Base-by-base conservation (phyloP, 176 grass and related monocot species). In the Tillandsia fasciculata region DNA sequence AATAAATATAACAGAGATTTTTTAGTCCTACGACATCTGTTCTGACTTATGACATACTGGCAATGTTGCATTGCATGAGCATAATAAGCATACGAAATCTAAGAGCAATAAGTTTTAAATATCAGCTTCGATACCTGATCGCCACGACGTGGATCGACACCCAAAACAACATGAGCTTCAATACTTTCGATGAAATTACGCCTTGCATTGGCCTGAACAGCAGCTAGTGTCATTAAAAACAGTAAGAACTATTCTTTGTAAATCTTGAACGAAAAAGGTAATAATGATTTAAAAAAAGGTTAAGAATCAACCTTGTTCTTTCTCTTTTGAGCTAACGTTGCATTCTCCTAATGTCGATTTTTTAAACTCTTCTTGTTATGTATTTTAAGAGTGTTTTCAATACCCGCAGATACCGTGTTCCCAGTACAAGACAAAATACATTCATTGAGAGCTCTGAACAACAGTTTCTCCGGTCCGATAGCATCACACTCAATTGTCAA, bases 141-240 rank as follows among this genome's bases (percentile, higher is more conserved):
- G 65, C 94, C 86, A 77, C 89, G 90, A 59, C 86, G 89, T 79
- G 94, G 94, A 86, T 93, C 89, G 68, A 97, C 94, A 74, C 94
- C 94, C 79, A 97, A 74, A 77, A 85, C 90, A 27, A 93, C 94
- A 82, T 97, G 94, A 75, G 94, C 94, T 83, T 97, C 94, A 78
- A 97, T 56, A 18, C 89, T 97, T 85, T 93, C 94, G 10, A 76
- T 11, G 20, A 97, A 97, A 74, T 79, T 85, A 23, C 89, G 63
- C 72, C 85, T 93, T 76, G 86, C 79, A 79, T 81, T 90, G 53
- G 70, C 78, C 94, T 97, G 74, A 64, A 82, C 74, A 52, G 76
- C 26, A 81, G 15, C 29, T 80, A 71, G 49, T 23, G 69, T 24
- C 51, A 63, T 27, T 63, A 49, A 80, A 72, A 68, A 74, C 23